phyloP scores from a whole-genome alignment of 805 yeast species.

The Pichia rugopelliculosa region DNA sequence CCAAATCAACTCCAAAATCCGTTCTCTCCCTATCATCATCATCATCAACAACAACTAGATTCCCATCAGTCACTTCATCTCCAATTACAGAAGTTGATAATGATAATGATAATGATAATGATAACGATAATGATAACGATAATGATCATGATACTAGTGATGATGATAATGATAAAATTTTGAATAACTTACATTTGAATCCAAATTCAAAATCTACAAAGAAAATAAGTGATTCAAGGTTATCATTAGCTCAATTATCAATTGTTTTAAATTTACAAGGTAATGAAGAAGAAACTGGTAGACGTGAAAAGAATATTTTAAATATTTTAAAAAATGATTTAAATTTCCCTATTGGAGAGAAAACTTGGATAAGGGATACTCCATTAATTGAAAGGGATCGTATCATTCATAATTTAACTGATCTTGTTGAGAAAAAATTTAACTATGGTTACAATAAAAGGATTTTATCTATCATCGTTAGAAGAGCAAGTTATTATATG shows the following conservation, averaged over 20 bases:
- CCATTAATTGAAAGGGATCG: slow-evolving; percentile 41
- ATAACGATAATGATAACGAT: not conserved
- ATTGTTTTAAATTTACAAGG: slow-evolving; percentile 42
- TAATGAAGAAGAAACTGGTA: slow-evolving; percentile 46
- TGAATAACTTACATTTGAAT: not conserved
- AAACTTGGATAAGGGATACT: slow-evolving; percentile 83
- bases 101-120: not conserved
- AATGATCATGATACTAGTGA: not conserved
- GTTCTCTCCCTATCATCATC: not conserved
- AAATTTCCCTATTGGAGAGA: slow-evolving; percentile 66
- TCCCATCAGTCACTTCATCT: not conserved
- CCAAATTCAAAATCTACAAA: slow-evolving; percentile 7
- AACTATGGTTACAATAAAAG: slow-evolving; percentile 45
- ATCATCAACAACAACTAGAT: not conserved
- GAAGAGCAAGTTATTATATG: slow-evolving; percentile 73
- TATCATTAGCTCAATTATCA: slow-evolving; percentile 51
- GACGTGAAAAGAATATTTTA: slow-evolving; percentile 46
- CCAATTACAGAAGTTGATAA: not conserved
- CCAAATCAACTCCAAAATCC: not conserved
- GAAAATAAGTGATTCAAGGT: slow-evolving; percentile 40
- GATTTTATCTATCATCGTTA: slow-evolving; percentile 61
- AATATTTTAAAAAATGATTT: slow-evolving; percentile 48
- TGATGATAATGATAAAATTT: not conserved
- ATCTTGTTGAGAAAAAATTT: slow-evolving; percentile 39
- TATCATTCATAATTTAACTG: slow-evolving; percentile 42